Evolutionary conservation across 2,329 filamentous ascomycete species (phyloP), one percentile per base, ranked within the genome.

Genomic region (Aspergillus melleus): DNA sequence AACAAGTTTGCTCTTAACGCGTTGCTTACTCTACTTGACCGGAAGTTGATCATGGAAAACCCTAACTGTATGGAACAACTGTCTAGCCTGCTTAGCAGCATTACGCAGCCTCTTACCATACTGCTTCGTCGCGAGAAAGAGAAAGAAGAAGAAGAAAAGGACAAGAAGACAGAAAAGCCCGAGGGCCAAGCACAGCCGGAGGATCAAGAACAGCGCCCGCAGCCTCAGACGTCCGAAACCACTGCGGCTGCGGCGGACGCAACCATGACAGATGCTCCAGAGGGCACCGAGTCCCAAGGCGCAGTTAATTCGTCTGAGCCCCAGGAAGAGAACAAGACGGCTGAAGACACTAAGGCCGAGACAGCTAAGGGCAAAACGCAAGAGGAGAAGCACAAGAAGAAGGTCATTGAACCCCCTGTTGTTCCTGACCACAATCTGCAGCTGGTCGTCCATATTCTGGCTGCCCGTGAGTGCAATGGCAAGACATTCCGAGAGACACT

Each of bases 401-500:
- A 76, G 74, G 86, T 78, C 64, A 80, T 96, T 55, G 87, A 90
- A 54, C 91, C 93, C 30, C 95, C 95, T 0, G 83, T 93, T 49
- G 89, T 99, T 57, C 93, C 95, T 5, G 87, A 94, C 30, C 86
- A 92, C 72, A 97, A 98, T 72, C 84, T 99, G 58, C 91, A 90
- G 60, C 82, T 98, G 59, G 92, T 99, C n/a, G 91, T 98, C 68
- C 95, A 95, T 73, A 96, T 99, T 59, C 90, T 99, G 66, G 92
- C 96, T 49, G 94, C 94, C 63, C 90, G 93, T 52, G 95, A 99
- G 76, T 99, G 95, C 78, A 96, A 92, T 72, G 93, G 91, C 64
- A 97, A 96, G 81, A 98, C 95, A 0, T 99, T 99, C 83, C 91
- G 95, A 73, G 96, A 98, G 76, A 98, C 95, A 0, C 85, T 99